A percentile compares a stretch with the other conserved stretches of the same genome.
These are phyloP conservation scores for Kwoniella shivajii DNA, from an alignment of 1,284 basidiomycete species.

Conservation along the genomic window DNA sequence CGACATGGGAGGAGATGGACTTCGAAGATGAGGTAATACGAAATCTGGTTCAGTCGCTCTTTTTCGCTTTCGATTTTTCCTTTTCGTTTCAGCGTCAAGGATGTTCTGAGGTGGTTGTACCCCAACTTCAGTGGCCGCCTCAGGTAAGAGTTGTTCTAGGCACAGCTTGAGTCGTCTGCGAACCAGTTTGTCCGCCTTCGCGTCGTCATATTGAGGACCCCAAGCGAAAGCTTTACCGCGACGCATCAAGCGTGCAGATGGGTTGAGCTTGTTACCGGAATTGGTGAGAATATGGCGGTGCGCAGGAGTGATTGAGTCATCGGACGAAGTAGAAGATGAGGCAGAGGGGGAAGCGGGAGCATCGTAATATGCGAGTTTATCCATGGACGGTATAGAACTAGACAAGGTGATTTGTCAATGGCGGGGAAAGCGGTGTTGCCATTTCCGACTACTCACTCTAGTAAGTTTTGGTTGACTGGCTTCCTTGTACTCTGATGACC, in stretches of 20 bases:
- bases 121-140: conserved; percentile 44
- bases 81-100: conserved; percentile 27
- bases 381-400: conserved; percentile 43
- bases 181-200: conserved; percentile 27
- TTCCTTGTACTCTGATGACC: not conserved
- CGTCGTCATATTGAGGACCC: conserved; percentile 50
- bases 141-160: conserved; percentile 45
- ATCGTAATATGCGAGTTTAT: conserved; percentile 42
- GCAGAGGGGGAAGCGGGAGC: conserved; percentile 36
- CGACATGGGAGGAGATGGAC: conserved; percentile 47
- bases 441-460: conserved; percentile 6
- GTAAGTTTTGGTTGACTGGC: conserved; percentile 21
- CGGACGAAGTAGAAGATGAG: conserved; percentile 18
- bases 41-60: conserved; percentile 33
- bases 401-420: not conserved
- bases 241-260: conserved; percentile 45
- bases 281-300: conserved; percentile 37
- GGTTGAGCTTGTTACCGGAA: conserved; percentile 48
- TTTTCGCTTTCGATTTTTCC: conserved; percentile 32
- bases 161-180: conserved; percentile 43
- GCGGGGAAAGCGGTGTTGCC: too few species aligned
- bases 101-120: conserved; percentile 37
- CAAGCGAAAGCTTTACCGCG: conserved; percentile 53
- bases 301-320: conserved; percentile 23
- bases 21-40: conserved; percentile 46